Evolutionary conservation across 2,329 filamentous ascomycete genomes (phyloP).

Genomic region (Sphaerulina populicola): DNA sequence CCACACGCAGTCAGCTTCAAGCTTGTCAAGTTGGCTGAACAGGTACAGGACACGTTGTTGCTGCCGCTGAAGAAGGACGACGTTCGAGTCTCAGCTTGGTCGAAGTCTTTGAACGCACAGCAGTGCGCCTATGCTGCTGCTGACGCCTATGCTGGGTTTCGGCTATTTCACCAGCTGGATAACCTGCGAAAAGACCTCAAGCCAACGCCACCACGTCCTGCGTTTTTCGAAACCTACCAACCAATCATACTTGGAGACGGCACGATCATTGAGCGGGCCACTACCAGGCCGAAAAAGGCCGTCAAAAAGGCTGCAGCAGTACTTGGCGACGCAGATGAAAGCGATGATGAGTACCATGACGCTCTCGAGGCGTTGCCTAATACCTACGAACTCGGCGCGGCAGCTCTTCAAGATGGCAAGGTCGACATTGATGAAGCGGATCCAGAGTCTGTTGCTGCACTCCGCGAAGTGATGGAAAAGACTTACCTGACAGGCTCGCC

Average conservation of each 20-base stretch:
- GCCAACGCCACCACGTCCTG: slow-evolving; percentile 63
- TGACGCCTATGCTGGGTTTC: slow-evolving; percentile 71
- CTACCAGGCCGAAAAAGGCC: slow-evolving; percentile 1
- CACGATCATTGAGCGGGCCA: slow-evolving; percentile 12
- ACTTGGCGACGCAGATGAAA: slow-evolving; percentile 22
- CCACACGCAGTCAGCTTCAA: slow-evolving; percentile 55
- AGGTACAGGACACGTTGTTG: slow-evolving; percentile 62
- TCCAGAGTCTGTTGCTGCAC: slow-evolving; percentile 1
- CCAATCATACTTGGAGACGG: slow-evolving; percentile 53
- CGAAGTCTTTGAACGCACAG: slow-evolving; percentile 48
- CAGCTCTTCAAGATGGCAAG: background rate
- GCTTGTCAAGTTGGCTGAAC: slow-evolving; percentile 57
- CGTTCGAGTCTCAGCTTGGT: slow-evolving; percentile 71
- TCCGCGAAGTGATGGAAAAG: slow-evolving; percentile 2
- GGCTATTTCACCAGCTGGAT: slow-evolving; percentile 66
- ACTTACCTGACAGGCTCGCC: background rate
- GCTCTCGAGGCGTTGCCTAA: slow-evolving; percentile 24
- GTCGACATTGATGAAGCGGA: slow-evolving; percentile 3
- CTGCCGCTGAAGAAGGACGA: slow-evolving; percentile 69
- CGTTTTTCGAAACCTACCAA: slow-evolving; percentile 56
- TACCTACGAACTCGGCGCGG: slow-evolving; percentile 12
- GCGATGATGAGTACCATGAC: slow-evolving; percentile 32
- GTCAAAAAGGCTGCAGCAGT: slow-evolving; percentile 13
- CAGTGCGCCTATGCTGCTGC: slow-evolving; percentile 71
- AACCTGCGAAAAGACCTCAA: slow-evolving; percentile 55